Base-by-base conservation (phyloP, 1,284 basidiomycete species). In the Laetiporus sulphureus region DNA sequence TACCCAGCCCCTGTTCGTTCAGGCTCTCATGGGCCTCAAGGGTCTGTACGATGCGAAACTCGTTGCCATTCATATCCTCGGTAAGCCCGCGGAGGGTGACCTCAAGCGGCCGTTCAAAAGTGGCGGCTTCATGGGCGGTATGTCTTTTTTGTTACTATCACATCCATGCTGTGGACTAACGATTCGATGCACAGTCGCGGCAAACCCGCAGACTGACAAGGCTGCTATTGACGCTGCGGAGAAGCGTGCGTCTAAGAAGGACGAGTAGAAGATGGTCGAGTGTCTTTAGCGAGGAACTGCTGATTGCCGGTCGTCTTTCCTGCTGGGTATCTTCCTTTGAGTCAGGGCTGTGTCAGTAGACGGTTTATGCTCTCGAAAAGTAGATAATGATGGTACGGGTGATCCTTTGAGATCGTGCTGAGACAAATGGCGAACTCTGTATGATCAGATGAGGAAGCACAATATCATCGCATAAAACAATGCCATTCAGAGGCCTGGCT, bases 1-100 rank as follows among this genome's bases (percentile, higher is more conserved):
- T 73, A 92, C 90, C 10, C 91, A 93, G 58, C 92, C 91, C 8
- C 75, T 94, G 48, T 94, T 95, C 69, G 84, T 95, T 49, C 91
- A 95, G 63, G 76, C 77, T 23, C 73, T 95, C 53, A 93, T 94
- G 89, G 89, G 86, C 16, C 48, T 95, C 58, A 95, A 96, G 71
- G 75, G 73, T 36, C 64, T 92, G 33, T 89, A 86, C 62, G 92
- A 95, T 57, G 82, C 88, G 46, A 92, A 91, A 63, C 73, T 77
- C 13, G 77, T 92, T 50, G 72, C 79, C 36, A 81, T 95, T 47
- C 80, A 93, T 67, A 42, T 95, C 45, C 65, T 89, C 25, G 85
- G 85, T 38, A 75, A 83, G 61, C 68, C 76, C 22, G 81, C 92
- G 1, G 83, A 83, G 29, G 94, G 91, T 30, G 91, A 94, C 53